These are phyloP conservation scores for Prunus mira DNA, from an alignment of 306 rosid species.

Conservation along the genomic window DNA sequence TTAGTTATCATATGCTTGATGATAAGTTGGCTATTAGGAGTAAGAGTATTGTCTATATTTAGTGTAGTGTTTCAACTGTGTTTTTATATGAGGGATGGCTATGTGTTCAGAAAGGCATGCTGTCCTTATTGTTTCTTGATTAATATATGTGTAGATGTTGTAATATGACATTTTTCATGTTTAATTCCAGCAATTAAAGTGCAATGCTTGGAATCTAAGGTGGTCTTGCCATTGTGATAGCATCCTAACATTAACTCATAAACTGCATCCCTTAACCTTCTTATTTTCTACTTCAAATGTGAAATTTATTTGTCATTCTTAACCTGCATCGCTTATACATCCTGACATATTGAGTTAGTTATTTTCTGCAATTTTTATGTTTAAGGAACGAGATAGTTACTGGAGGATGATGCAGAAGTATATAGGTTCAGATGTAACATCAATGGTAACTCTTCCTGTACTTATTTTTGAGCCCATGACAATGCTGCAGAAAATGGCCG, in stretches of 20 bases:
- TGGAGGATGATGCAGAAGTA: constrained; percentile 97
- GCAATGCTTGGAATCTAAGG: not conserved
- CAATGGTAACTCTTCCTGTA: constrained; percentile 89
- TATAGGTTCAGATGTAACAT: constrained; percentile 78
- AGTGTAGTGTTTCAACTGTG: not conserved
- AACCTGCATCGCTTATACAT: not conserved
- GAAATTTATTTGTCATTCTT: not conserved
- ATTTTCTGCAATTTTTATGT: not conserved
- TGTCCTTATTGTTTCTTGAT: not conserved
- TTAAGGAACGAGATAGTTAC: constrained; percentile 86
- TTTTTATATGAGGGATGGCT: not conserved
- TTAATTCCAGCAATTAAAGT: not conserved
- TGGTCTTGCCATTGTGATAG: not conserved
- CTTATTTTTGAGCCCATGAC: constrained; percentile 95
- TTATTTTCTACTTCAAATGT: not conserved
- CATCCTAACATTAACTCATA: not conserved
- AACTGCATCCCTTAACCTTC: not conserved
- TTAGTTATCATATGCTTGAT: not conserved
- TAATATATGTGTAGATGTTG: not conserved
- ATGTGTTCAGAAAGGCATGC: not conserved
- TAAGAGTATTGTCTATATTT: not conserved
- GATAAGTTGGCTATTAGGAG: not conserved
- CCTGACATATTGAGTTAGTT: constrained; percentile 14
- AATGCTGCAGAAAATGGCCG: constrained; percentile 91
- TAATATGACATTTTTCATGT: not conserved